Evolutionary conservation across 306 rosid genomes (phyloP), one percentile per base, ranked within the genome.

Genomic region (Ziziphus jujuba): DNA sequence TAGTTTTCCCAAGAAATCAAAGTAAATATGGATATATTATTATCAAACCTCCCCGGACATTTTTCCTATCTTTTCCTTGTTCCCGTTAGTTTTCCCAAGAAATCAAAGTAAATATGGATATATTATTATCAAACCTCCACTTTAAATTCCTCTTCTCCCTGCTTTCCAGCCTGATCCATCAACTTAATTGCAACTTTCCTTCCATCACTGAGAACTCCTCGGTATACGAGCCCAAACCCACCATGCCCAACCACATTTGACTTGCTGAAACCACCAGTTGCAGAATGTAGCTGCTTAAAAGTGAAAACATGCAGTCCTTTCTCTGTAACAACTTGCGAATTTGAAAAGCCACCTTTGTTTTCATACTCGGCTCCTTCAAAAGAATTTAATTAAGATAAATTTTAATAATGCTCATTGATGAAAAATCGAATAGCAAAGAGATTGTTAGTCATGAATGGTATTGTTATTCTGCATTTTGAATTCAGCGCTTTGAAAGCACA

Each of bases 161-260:
- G 98, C 85, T 86, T 90, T 65, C 97, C 91, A 2, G 89, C 85
- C 45, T 90, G 91, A 68, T 90, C 96, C 98, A 93, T 93, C 47
- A 90, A 79, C 78, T 90, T 93, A 72, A 93, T 72, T 6, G 96
- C 98, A 34, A 80, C 97, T 80, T 93, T 90, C 65, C 97, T 78
- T 50, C 98, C 96, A 70, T 84, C 85, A 44, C 67, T 79, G 36
- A 93, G 87, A 65, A 93, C 89, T 59, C 98, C 98, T 14, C 96
- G 83, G 79, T 88, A 93, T 34, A 93, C 98, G 22, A 77, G 73
- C 50, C 97, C 98, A 56, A 88, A 93, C 45, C 96, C 88, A 36
- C 97, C 98, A 65, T 88, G 92, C 35, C 97, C 98, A 53, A 88
- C 80, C 74, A 93, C 96, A 72, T 88, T 86, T 51, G 96, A 86